Base-by-base conservation (phyloP, 1,139 yeast genomes). In the Suhomyces terraborum region DNA sequence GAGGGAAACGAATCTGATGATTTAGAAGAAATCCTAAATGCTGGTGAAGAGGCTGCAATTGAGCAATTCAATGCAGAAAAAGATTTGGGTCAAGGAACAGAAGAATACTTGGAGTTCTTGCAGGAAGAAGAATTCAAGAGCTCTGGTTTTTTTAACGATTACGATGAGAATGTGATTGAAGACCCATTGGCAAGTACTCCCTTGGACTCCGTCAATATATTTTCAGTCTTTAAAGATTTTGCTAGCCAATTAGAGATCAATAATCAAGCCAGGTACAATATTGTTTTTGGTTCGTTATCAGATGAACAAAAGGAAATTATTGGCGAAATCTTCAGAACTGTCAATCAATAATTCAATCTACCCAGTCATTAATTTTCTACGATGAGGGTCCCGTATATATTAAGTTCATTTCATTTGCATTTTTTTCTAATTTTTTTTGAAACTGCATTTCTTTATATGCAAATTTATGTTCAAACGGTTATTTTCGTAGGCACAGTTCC, bases 131-230 rank as follows among this genome's bases (percentile, higher is more conserved):
- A 73, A 38, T 65, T 57, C 40, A 67, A 70, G 49, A 66, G 55
- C 33, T 51, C 61, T 4, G 73, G 64, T 19, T 69, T 64, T 41
- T 71, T 64, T 40, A 73, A 64, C 32, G 66, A 66, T 24, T 76
- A 68, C 14, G 80, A 79, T 35, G 88, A 81, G 19, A 80, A 74
- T 28, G 61, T 86, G 5, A 77, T 75, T 19, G 97, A 89, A 54
- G 96, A 93, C 61, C 91, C 96, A 3, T 73, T 88, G 50, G 78
- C 85, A 3, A 81, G 84, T 37, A 84, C 89, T 2, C 83, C 95
- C 1, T 67, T 93, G 44, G 98, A 93, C 54, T 66, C 69, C 31
- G 65, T 91, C 31, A 82, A 91, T 54, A 78, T 88, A 7, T 82
- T 80, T 27, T 46, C 41, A n/a, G 42, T 57, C 5, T 56, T 58